Evolutionary conservation across 139 green algal species (phyloP).

Genomic region (Tetradesmus obliquus): DNA sequence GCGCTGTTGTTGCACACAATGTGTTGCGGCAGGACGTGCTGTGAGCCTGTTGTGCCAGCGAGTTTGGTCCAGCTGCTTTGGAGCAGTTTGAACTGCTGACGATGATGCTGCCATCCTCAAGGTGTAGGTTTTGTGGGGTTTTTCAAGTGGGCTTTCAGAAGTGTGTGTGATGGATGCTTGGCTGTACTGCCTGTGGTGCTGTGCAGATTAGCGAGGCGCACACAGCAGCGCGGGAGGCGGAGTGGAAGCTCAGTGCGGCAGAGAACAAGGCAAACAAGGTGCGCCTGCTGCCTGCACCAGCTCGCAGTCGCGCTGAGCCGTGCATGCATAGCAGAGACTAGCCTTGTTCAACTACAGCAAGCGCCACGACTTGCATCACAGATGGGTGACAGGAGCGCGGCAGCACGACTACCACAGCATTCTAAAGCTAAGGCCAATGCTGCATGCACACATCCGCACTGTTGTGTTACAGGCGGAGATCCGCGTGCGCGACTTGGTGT

Average conservation of each 20-base stretch:
- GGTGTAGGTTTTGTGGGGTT: too few relatives aligned
- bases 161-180: neutral
- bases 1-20: neutral
- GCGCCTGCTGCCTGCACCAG: neutral
- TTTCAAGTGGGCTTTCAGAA: too few relatives aligned
- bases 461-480: constrained; percentile 8
- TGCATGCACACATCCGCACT: neutral
- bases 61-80: neutral
- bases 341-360: too few relatives aligned
- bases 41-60: neutral
- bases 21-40: neutral
- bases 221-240: constrained; percentile 2
- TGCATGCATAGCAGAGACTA: too few relatives aligned
- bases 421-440: too few relatives aligned
- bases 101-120: too few relatives aligned
- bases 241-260: constrained; percentile 11
- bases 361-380: too few relatives aligned
- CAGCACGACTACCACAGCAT: too few relatives aligned
- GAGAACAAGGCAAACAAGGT: constrained; percentile 32
- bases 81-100: too few relatives aligned
- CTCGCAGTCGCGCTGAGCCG: too few relatives aligned
- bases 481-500: constrained; percentile 10
- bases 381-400: too few relatives aligned
- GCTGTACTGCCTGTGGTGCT: neutral
- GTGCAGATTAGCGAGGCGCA: constrained; percentile 1